Percentiles rank a stretch among this genome's conserved stretches.
Conservation (phyloP, 345 rosid species). For the Crucihimalaya himalaica region DNA sequence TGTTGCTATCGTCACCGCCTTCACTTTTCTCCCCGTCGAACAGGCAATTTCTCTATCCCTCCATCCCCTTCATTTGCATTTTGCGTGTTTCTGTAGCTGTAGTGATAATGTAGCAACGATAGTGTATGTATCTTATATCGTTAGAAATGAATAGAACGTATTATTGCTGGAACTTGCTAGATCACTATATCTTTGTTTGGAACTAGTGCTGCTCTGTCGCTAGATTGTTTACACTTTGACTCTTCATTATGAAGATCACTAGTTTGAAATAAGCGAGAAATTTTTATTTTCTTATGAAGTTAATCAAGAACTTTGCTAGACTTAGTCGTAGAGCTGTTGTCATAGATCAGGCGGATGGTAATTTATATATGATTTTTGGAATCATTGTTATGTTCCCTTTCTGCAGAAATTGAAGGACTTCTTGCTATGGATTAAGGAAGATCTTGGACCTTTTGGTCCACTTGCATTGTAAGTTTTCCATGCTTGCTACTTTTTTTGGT, state of each 20-base stretch:
- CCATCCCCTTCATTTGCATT: background rate
- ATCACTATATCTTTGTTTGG: background rate
- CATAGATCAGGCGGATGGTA: conserved; percentile 9
- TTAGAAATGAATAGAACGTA: background rate
- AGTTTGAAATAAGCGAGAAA: background rate
- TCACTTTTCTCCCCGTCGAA: conserved; percentile 47
- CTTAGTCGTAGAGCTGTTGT: background rate
- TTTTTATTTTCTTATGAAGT: background rate
- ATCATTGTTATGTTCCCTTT: conserved; percentile 4
- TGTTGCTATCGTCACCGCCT: conserved; percentile 39
- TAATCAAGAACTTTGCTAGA: conserved; percentile 8
- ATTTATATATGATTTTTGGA: background rate
- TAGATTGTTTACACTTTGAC: conserved; percentile 17
- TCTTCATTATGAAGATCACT: conserved; percentile 2
- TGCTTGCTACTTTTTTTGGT: background rate
- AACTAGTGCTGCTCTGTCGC: background rate
- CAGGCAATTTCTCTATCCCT: conserved; percentile 34
- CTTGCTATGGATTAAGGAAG: conserved; percentile 58
- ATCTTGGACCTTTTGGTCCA: conserved; percentile 64
- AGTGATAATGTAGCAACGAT: conserved; percentile 11
- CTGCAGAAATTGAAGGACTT: conserved; percentile 50
- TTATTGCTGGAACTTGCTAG: background rate
- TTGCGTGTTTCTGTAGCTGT: background rate
- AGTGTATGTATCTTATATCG: background rate
- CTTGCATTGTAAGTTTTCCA: conserved; percentile 51